A percentile compares a stretch with the other conserved stretches of the same genome.
Evolutionary conservation across 148 eudicot genomes (phyloP).

Genomic region (Camellia lanceoleosa): DNA sequence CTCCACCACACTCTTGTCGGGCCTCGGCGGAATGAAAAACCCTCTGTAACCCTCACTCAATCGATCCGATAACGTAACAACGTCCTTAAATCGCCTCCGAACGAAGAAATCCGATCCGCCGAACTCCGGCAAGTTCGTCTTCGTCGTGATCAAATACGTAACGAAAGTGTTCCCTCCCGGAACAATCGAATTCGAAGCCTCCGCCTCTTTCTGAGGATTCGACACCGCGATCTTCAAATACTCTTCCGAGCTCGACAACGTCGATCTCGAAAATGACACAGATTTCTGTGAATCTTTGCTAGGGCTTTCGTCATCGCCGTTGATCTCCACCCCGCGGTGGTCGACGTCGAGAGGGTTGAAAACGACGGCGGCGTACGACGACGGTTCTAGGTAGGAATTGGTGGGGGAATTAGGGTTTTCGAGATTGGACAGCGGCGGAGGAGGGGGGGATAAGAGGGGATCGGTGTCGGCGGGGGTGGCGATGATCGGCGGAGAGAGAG

Average conservation of each 20-base stretch:
- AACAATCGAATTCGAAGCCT: constrained; percentile 62
- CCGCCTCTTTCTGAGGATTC: constrained; percentile 75
- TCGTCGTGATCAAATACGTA: constrained; percentile 66
- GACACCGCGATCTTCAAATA: constrained; percentile 59
- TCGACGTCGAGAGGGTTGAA: constrained; percentile 31
- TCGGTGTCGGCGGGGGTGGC: constrained; percentile 46
- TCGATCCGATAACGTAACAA: constrained; percentile 79
- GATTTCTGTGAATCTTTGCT: constrained; percentile 16
- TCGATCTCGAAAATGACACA: constrained; percentile 17
- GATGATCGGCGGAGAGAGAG: constrained; percentile 28
- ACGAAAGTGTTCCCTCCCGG: constrained; percentile 66
- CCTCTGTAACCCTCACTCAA: constrained; percentile 73
- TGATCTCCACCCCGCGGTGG: constrained; percentile 23
- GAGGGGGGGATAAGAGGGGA: constrained; percentile 53
- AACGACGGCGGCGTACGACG: constrained; percentile 43
- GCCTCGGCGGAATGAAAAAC: constrained; percentile 75
- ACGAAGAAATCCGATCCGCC: constrained; percentile 59
- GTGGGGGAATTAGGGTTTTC: constrained; percentile 15
- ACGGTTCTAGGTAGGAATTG: constrained; percentile 24
- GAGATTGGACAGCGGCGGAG: constrained; percentile 22
- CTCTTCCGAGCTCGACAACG: constrained; percentile 31
- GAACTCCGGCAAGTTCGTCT: constrained; percentile 57
- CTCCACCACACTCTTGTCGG: constrained; percentile 81
- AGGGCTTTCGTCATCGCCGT: constrained; percentile 34
- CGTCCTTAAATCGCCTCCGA: constrained; percentile 78